Base-by-base conservation (phyloP, 495 filamentous ascomycete genomes). In the Elasticomyces elasticus region DNA sequence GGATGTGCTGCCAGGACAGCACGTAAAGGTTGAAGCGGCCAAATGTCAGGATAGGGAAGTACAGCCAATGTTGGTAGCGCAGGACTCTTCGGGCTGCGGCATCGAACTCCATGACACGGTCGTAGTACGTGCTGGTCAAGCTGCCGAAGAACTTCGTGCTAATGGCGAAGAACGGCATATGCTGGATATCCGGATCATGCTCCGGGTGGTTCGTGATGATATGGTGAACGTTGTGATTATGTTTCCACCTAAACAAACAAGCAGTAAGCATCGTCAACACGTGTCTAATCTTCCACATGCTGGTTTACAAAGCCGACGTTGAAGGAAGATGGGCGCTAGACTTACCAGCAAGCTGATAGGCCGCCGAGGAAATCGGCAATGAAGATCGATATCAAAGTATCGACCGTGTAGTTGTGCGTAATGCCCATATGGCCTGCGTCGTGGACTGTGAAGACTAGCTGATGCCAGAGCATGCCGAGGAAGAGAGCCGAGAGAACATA, bases 221-320 rank as follows among this genome's bases (percentile, higher is more conserved):
- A 61, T 98, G 92, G 66, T 98, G 92, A 24, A 98, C 92, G 68
- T 98, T 98, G 71, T 98, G 92, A 67, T 82, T 96, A 50, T 79
- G 77, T 68, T 98, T 98, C 92, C 92, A 98, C 92, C 92, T n/a
- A n/a, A n/a, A n/a, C n/a, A n/a, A 98, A 10, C 91, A 86, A 13
- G 92, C 56, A 42, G 86, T 92, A n/a, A 98, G 70, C 3, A n/a
- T n/a, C n/a, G n/a, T n/a, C n/a, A n/a, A n/a, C n/a, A n/a, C n/a
- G n/a, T n/a, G n/a, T n/a, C n/a, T n/a, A n/a, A n/a, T n/a, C n/a
- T n/a, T n/a, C n/a, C n/a, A n/a, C n/a, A n/a, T n/a, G n/a, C n/a
- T n/a, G n/a, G n/a, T n/a, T n/a, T n/a, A n/a, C n/a, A n/a, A n/a
- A n/a, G n/a, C n/a, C n/a, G n/a, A n/a, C n/a, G n/a, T n/a, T n/a